These are phyloP conservation scores for Prunus armeniaca DNA, from an alignment of 306 rosid genomes.

Conservation along the genomic window DNA sequence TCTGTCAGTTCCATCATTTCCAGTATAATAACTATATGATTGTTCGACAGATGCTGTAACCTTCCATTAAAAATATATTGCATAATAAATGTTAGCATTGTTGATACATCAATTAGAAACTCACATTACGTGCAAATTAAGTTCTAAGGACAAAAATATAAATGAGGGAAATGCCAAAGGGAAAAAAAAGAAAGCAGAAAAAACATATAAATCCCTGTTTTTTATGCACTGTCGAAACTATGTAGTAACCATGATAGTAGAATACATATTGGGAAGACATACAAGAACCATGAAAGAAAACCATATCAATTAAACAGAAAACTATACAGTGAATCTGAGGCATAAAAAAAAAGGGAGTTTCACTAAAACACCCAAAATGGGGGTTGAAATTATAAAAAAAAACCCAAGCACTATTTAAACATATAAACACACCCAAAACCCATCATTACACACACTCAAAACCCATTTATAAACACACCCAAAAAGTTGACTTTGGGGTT, in stretches of 20 bases:
- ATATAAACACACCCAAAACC: too few species aligned
- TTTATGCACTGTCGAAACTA: background rate
- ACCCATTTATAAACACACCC: too few species aligned
- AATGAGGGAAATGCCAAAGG: background rate
- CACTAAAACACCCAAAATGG: too few species aligned
- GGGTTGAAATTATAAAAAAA: too few species aligned
- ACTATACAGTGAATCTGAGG: constrained; percentile 14
- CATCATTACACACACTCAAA: too few species aligned
- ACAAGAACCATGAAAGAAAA: background rate
- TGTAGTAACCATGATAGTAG: background rate
- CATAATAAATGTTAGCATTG: background rate
- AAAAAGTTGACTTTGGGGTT: too few species aligned
- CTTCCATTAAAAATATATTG: constrained; percentile 17
- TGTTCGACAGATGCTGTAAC: constrained; percentile 31
- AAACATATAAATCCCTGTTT: background rate
- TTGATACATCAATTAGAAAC: constrained; percentile 3
- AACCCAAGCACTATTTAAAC: too few species aligned
- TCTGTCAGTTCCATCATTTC: constrained; percentile 38
- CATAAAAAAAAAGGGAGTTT: too few species aligned
- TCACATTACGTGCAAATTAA: background rate
- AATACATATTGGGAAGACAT: background rate
- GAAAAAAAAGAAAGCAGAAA: background rate
- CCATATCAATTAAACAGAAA: background rate
- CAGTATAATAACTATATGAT: constrained; percentile 41
- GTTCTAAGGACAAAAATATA: background rate